A percentile compares a stretch with the other conserved stretches of the same genome.
Conservation (phyloP, 208 protist species). For the Trypanosoma congolense region DNA sequence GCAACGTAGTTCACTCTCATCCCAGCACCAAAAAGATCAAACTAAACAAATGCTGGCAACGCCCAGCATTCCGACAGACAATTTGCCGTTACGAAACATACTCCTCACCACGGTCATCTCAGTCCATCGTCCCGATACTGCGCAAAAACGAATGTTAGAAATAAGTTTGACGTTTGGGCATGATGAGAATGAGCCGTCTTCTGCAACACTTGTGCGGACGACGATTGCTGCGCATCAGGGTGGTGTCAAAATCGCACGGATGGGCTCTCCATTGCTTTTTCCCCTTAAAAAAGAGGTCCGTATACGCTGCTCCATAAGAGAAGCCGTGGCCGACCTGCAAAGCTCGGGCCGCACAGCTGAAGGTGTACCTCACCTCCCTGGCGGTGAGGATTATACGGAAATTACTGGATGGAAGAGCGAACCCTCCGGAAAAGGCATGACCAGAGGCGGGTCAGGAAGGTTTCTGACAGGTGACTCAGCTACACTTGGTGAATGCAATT, state of each 20-base stretch:
- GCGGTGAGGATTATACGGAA: no score
- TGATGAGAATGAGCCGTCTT: neutral
- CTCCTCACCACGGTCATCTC: neutral
- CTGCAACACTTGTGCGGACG: neutral
- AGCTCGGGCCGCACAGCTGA: neutral
- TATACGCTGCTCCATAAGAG: neutral
- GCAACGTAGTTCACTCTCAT: neutral
- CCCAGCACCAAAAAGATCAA: no score
- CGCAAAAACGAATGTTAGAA: slow-evolving; percentile 1
- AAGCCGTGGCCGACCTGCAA: neutral
- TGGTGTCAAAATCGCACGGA: slow-evolving; percentile 6
- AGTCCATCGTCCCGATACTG: neutral
- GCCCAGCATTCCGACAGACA: neutral
- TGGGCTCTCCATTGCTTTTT: slow-evolving; percentile 8
- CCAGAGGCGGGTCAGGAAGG: no score
- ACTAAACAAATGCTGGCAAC: no score
- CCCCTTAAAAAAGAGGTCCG: neutral
- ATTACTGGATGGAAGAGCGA: no score
- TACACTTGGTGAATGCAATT: slow-evolving; percentile 8
- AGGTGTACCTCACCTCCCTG: no score
- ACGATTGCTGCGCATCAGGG: neutral
- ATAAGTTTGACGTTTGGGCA: neutral
- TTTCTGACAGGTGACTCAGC: no score
- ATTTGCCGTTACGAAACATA: neutral
- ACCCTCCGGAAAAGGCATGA: no score